phyloP scores from a whole-genome alignment of 2,329 filamentous ascomycete genomes.

The Hypoxylon sp. region DNA sequence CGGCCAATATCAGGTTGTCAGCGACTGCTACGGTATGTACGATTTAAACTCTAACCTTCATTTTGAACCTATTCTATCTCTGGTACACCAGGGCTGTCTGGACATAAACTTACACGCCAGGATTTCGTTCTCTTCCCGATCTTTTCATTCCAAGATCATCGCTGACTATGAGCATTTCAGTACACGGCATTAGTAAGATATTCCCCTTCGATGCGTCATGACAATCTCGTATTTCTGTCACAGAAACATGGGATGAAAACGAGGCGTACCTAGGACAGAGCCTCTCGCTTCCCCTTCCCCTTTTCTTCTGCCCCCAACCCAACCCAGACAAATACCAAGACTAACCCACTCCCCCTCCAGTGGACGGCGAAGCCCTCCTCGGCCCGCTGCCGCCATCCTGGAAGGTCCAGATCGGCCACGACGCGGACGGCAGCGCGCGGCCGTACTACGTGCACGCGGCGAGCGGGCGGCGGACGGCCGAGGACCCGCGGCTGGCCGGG shows the following conservation, averaged over 20 bases:
- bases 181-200: constrained; percentile 26
- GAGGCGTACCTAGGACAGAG: too few relatives aligned
- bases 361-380: constrained; percentile 34
- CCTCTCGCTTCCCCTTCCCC: too few relatives aligned
- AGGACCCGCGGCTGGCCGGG: constrained; percentile 24
- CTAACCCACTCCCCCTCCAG: neutral
- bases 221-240: too few relatives aligned
- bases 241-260: neutral
- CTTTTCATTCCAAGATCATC: neutral
- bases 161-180: constrained; percentile 1
- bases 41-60: neutral
- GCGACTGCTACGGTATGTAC: constrained; percentile 30
- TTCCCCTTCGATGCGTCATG: neutral
- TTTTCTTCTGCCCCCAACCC: too few relatives aligned
- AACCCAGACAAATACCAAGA: neutral
- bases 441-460: constrained; percentile 13
- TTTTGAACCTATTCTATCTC: neutral
- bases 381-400: constrained; percentile 22
- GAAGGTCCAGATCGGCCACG: neutral
- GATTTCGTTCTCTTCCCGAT: neutral
- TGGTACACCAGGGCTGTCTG: neutral
- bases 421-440: neutral
- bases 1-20: constrained; percentile 27
- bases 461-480: neutral
- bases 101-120: neutral